phyloP scores from a whole-genome alignment of 2,329 filamentous ascomycete genomes.

The Trichoderma sp. region DNA sequence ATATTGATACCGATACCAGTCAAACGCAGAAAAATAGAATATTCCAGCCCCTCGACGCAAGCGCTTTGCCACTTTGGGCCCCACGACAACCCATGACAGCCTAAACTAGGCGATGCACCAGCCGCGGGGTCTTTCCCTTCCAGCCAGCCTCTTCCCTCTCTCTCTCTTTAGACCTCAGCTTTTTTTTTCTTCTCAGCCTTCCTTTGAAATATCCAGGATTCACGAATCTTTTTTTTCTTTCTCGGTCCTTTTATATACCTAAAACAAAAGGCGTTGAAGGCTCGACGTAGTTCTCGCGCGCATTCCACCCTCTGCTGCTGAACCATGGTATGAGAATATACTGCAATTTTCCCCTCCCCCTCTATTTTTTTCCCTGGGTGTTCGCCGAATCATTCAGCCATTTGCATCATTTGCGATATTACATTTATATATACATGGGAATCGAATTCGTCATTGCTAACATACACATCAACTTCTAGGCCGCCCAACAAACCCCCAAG shows the following conservation, averaged over 20 bases:
- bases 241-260: neutral
- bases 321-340: constrained; percentile 8
- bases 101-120: neutral
- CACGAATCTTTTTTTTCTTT: neutral
- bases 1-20: neutral
- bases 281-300: constrained; percentile 11
- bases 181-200: neutral
- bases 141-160: neutral
- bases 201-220: neutral
- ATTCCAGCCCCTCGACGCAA: constrained; percentile 12
- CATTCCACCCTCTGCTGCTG: neutral
- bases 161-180: neutral
- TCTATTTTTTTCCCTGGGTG: neutral
- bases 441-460: neutral
- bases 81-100: constrained; percentile 10
- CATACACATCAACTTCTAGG: constrained; percentile 29
- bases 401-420: too few relatives aligned
- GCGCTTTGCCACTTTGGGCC: constrained; percentile 22
- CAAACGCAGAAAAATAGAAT: constrained; percentile 5
- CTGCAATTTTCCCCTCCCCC: neutral
- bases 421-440: too few relatives aligned
- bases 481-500: constrained; percentile 54
- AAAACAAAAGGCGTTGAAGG: constrained; percentile 7
- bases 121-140: constrained; percentile 5
- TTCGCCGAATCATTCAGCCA: neutral